These are phyloP conservation scores for Colletotrichum liriopes DNA, from an alignment of 2,329 filamentous ascomycete genomes.

Conservation along the genomic window DNA sequence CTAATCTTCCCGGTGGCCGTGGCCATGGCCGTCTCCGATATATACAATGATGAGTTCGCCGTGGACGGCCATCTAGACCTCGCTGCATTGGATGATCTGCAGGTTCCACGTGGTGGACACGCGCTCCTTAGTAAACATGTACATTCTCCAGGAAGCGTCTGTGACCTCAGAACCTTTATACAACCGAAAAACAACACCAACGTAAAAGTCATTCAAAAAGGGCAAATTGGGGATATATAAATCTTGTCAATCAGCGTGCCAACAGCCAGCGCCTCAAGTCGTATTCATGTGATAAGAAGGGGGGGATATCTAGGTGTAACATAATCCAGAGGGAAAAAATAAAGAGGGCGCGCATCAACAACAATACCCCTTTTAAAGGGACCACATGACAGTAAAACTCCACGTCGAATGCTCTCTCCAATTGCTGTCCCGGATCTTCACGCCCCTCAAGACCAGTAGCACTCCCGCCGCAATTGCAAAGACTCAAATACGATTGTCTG, in stretches of 20 bases:
- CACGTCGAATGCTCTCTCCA: background rate
- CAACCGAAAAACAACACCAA: background rate
- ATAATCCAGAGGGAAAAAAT: background rate
- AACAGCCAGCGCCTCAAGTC: conserved; percentile 7
- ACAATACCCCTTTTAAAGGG: background rate
- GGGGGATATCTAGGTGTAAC: conserved; percentile 27
- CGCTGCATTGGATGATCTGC: no score
- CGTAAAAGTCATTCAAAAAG: background rate
- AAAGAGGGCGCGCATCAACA: background rate
- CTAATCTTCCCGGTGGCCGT: no score
- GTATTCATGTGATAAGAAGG: conserved; percentile 20
- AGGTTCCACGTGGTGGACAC: no score
- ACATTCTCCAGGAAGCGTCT: background rate
- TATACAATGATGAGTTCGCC: no score
- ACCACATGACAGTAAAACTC: conserved; percentile 13
- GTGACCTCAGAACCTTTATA: background rate
- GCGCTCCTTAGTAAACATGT: no score
- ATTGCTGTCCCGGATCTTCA: background rate
- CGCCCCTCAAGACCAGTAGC: background rate
- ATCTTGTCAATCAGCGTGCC: background rate
- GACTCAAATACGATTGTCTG: background rate
- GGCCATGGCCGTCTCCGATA: no score
- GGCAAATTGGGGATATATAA: background rate
- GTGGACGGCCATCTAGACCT: no score
- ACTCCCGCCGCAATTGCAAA: background rate